phyloP scores from a whole-genome alignment of 31 red algal species.

The Odonthalia washingtoniensis region DNA sequence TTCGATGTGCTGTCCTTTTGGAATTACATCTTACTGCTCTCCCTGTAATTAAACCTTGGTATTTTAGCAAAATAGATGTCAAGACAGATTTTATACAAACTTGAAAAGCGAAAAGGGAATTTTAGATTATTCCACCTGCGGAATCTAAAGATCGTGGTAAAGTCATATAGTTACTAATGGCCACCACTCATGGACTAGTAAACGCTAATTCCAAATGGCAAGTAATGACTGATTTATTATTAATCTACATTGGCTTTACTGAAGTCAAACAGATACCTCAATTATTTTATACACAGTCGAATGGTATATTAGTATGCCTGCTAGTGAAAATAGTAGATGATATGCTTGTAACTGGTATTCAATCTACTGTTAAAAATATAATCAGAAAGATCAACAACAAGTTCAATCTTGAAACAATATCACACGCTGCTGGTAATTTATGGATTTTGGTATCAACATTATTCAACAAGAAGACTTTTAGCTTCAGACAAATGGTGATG shows the following conservation, averaged over 20 bases:
- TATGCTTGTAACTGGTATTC: background rate
- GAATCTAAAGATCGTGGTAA: background rate
- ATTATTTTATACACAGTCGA: conserved; percentile 4
- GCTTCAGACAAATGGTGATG: background rate
- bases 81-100: conserved; percentile 26
- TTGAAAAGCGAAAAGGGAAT: background rate
- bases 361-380: background rate
- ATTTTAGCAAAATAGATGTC: conserved; percentile 29
- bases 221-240: background rate
- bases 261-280: background rate
- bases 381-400: background rate
- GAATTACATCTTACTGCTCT: conserved; percentile 24
- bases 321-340: conserved; percentile 44
- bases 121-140: conserved; percentile 33
- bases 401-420: conserved; percentile 3
- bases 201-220: conserved; percentile 47
- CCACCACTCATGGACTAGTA: conserved; percentile 29
- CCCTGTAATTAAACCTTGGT: background rate
- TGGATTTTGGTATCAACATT: conserved; percentile 3
- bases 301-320: background rate
- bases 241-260: background rate
- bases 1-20: conserved; percentile 10
- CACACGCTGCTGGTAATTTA: background rate
- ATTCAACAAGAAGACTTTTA: background rate
- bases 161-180: conserved; percentile 17